A percentile compares a stretch with the other conserved stretches of the same genome.
Conservation (phyloP, 495 filamentous ascomycete species). For the Pyronema domesticum region DNA sequence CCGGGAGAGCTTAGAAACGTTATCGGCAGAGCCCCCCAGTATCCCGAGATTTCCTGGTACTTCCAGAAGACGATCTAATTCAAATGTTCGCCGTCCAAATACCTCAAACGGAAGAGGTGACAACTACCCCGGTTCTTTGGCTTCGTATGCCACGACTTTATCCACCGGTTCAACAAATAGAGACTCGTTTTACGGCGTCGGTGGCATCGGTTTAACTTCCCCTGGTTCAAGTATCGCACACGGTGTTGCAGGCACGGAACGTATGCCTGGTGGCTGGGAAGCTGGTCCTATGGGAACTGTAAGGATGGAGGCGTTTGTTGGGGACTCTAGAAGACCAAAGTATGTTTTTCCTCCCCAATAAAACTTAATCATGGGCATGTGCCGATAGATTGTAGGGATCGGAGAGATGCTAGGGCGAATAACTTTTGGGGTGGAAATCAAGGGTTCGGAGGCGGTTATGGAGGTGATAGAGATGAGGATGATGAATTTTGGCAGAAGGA, state of each 20-base stretch:
- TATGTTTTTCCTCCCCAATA: conserved; percentile 23
- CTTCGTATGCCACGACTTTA: conserved; percentile 12
- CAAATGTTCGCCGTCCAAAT: conserved; percentile 7
- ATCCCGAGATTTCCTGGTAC: conserved; percentile 36
- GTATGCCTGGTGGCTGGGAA: conserved; percentile 14
- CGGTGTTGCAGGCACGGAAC: conserved; percentile 5
- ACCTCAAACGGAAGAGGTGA: conserved; percentile 24
- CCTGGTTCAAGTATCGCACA: conserved; percentile 14
- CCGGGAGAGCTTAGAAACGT: background rate
- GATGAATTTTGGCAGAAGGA: conserved; percentile 25
- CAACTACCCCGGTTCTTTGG: conserved; percentile 26
- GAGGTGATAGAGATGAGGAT: conserved; percentile 19
- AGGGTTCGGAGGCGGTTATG: conserved; percentile 21
- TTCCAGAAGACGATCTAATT: conserved; percentile 17
- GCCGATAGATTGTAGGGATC: conserved; percentile 28
- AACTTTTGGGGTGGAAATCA: conserved; percentile 32
- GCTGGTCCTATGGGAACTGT: conserved; percentile 60
- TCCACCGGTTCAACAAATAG: conserved; percentile 18
- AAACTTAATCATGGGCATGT: conserved; percentile 33
- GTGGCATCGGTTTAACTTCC: conserved; percentile 21
- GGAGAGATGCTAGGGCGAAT: conserved; percentile 34
- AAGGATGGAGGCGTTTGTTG: conserved; percentile 92
- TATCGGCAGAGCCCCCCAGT: conserved; percentile 4
- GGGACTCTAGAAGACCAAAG: conserved; percentile 30
- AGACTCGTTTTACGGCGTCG: conserved; percentile 14